Evolutionary conservation across 805 yeast species (phyloP), one percentile per base, ranked within the genome.

Genomic region (Nakazawaea laoshanensis): DNA sequence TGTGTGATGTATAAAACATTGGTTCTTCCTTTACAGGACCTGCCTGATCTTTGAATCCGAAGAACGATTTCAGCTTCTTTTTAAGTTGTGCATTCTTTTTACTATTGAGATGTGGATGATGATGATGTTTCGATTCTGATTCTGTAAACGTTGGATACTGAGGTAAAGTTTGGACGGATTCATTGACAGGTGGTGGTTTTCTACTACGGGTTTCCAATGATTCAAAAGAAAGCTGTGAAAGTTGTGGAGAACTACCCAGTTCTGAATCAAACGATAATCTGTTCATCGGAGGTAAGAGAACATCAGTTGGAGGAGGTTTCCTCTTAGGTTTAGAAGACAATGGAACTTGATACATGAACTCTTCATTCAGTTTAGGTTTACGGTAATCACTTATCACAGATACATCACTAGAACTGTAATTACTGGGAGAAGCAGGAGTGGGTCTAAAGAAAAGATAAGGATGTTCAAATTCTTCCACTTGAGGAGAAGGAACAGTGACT

Each of bases 91-190:
- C 30, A 7, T 21, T 15, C 27, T 29, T 30, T 18, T 22, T n/a
- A 15, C 17, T 29, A 9, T 34, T 27, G 11, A 30, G 11, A 21
- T 30, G 38, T 14, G 35, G 35, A 16, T 35, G 38, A 17, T 31
- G 35, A 27, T 31, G 35, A 24, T 36, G 28, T 4, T 18, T 13
- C 8, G 13, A 7, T 6, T 22, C 29, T n/a, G 19, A 20, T 4
- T 27, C 18, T 5, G 39, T 27, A 16, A 23, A 36, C 7, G 39
- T 36, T 7, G 39, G 39, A 28, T 36, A 36, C 23, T 31, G 16
- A 7, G 39, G 39, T n/a, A 36, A 28, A 3, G 30, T n/a, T 13
- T 29, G 7, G n/a, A 29, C 15, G 9, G 38, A 30, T 10, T 30
- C 38, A 13, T 26, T 30, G n/a, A 30, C 17, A 13, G 32, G 37